Evolutionary conservation across 805 yeast genomes (phyloP).

Genomic region (Ogataea degrootiae): DNA sequence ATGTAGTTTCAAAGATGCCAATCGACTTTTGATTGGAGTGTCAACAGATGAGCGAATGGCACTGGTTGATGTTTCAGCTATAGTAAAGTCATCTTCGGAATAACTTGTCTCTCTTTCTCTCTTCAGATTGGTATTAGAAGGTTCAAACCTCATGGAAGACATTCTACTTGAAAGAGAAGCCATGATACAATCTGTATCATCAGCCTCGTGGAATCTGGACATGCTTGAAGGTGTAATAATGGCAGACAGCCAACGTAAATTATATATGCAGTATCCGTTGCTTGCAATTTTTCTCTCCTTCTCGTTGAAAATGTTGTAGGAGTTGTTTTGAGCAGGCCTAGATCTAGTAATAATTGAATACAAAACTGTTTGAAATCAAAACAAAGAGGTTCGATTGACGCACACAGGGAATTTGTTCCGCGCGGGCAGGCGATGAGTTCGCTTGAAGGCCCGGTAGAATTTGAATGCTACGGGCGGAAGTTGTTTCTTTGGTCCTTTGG

Average conservation of each 20-base stretch:
- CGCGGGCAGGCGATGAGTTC: no score
- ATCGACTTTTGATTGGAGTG: slow-evolving; percentile 9
- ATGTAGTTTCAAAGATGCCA: slow-evolving; percentile 13
- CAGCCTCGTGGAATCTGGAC: neutral
- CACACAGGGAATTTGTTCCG: no score
- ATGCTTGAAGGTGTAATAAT: neutral
- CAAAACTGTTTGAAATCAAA: no score
- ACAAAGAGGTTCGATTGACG: no score
- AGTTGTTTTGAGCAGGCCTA: no score
- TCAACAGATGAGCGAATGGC: slow-evolving; percentile 1
- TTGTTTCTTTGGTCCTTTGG: no score
- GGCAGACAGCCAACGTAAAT: neutral
- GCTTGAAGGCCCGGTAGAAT: no score
- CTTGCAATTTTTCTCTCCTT: no score
- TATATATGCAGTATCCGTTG: no score
- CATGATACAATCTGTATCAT: slow-evolving; percentile 5
- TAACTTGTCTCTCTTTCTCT: slow-evolving; percentile 8
- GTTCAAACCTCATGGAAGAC: slow-evolving; percentile 6
- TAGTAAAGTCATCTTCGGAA: slow-evolving; percentile 1
- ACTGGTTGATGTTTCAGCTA: neutral
- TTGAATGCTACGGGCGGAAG: no score
- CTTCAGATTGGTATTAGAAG: slow-evolving; percentile 4
- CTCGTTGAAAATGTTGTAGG: no score
- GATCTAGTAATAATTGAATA: neutral
- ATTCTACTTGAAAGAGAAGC: slow-evolving; percentile 9